These are phyloP conservation scores for Ganoderma resinaceum DNA, from an alignment of 1,284 basidiomycete species.

Conservation along the genomic window DNA sequence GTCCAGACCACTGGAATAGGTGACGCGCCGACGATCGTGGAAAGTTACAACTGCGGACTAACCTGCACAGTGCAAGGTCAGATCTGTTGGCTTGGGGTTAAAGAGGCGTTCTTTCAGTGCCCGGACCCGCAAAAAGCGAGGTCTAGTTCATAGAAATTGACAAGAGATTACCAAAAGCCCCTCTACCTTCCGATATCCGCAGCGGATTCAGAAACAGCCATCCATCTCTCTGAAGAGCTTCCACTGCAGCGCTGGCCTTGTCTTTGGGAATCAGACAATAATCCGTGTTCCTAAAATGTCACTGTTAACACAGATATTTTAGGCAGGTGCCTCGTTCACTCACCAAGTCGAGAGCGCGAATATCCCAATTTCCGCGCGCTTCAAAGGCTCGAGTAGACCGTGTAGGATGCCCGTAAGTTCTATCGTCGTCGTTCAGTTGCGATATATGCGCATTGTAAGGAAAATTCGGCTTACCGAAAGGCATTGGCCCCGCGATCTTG, in stretches of 20 bases:
- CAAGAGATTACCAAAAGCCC: background rate
- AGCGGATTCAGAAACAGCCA: constrained; percentile 44
- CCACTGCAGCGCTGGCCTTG: constrained; percentile 48
- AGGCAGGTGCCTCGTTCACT: constrained; percentile 24
- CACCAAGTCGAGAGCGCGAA: constrained; percentile 79
- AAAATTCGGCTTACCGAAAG: constrained; percentile 56
- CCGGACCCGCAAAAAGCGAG: background rate
- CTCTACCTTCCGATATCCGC: background rate
- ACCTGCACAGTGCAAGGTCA: background rate
- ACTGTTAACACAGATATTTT: background rate
- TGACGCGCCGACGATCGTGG: background rate
- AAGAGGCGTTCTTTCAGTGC: background rate
- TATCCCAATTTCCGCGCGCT: constrained; percentile 59
- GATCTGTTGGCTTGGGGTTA: background rate
- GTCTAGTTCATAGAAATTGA: background rate
- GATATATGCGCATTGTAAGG: background rate
- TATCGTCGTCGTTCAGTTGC: constrained; percentile 30
- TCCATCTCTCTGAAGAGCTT: constrained; percentile 52
- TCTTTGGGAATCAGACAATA: constrained; percentile 61
- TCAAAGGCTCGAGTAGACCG: constrained; percentile 63
- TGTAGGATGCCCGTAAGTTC: constrained; percentile 67
- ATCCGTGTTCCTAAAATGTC: constrained; percentile 63
- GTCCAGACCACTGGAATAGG: background rate
- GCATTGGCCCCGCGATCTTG: constrained; percentile 70
- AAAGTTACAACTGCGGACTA: background rate